Conservation (phyloP, 495 filamentous ascomycete genomes). For the Lasiosphaeria miniovina region DNA sequence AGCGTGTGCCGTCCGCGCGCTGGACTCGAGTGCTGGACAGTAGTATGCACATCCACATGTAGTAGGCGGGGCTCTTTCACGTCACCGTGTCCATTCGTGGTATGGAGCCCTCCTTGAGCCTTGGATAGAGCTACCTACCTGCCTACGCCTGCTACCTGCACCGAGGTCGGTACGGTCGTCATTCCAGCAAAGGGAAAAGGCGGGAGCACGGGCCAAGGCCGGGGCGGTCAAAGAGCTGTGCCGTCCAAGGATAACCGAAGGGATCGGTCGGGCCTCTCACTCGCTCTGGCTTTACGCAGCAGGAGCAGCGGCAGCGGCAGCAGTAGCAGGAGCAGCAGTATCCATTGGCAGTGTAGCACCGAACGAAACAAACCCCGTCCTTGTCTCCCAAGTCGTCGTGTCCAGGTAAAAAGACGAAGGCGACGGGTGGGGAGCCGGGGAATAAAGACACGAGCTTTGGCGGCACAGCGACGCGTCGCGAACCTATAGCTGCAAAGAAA, state of each 20-base stretch:
- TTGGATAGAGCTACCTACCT: too few relatives aligned
- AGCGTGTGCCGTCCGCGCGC: background rate
- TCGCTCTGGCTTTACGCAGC: background rate
- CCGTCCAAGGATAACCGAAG: background rate
- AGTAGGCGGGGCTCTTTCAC: too few relatives aligned
- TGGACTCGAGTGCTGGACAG: background rate
- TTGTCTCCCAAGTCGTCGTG: background rate
- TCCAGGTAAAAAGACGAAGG: background rate
- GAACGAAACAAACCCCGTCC: conserved; percentile 4
- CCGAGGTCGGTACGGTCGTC: too few relatives aligned
- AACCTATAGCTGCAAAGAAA: too few relatives aligned
- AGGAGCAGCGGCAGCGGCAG: too few relatives aligned
- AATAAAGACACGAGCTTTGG: background rate
- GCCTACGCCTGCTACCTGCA: too few relatives aligned
- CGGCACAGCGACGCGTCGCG: background rate
- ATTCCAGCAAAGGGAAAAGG: too few relatives aligned
- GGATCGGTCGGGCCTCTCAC: background rate
- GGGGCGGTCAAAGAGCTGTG: background rate
- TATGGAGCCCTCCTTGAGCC: too few relatives aligned
- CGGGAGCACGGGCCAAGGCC: background rate
- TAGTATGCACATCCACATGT: too few relatives aligned
- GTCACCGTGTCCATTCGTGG: too few relatives aligned
- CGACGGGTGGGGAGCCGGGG: background rate
- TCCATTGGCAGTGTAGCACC: background rate
- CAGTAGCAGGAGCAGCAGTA: too few relatives aligned